Evolutionary conservation across 208 protist genomes (phyloP).

Genomic region (Trichomonas tenax): DNA sequence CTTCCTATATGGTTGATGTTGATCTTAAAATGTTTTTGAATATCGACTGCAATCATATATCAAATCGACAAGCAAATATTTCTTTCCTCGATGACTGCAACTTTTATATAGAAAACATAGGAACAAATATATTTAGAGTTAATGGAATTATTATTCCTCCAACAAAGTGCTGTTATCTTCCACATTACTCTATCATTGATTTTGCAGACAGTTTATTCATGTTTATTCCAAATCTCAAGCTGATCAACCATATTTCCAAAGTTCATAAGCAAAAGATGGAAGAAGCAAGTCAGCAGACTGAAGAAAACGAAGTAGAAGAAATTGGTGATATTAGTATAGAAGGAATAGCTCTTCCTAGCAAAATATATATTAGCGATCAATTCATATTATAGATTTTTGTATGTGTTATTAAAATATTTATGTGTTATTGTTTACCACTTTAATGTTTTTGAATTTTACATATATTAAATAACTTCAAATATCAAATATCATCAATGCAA

Average conservation of each 20-base stretch:
- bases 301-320: neutral
- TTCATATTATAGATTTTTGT: neutral
- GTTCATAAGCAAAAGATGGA: neutral
- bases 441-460: too few relatives aligned
- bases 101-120: constrained; percentile 17
- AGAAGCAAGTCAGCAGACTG: neutral
- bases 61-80: neutral
- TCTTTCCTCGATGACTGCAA: neutral
- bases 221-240: neutral
- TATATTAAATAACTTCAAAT: too few relatives aligned
- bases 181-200: neutral
- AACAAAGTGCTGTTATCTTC: neutral
- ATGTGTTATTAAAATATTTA: too few relatives aligned
- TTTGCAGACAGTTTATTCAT: constrained; percentile 2
- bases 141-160: neutral
- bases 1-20: neutral
- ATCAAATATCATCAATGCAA: too few relatives aligned
- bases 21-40: neutral
- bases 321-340: neutral
- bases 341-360: neutral
- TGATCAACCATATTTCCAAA: neutral
- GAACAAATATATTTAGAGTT: neutral
- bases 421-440: too few relatives aligned
- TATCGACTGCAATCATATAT: neutral
- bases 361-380: neutral